phyloP scores from a whole-genome alignment of 208 protist species.

The Crithidia bombi region DNA sequence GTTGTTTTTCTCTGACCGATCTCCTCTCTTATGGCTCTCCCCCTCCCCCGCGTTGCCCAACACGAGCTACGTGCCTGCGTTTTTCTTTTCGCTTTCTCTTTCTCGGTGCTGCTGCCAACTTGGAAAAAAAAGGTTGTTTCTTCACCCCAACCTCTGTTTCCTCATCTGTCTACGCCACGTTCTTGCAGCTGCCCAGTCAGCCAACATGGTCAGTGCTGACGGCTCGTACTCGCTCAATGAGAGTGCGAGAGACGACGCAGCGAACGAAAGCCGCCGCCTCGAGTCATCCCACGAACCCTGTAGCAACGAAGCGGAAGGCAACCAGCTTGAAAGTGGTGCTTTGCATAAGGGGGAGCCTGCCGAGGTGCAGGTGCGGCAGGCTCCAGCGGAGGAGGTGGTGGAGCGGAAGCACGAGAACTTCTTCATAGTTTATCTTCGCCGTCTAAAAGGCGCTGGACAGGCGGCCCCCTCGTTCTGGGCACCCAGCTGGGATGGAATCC shows the following conservation, averaged over 20 bases:
- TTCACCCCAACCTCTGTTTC: no score
- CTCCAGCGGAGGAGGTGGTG: conserved; percentile 21
- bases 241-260: background rate
- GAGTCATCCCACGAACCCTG: background rate
- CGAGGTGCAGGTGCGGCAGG: background rate
- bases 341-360: background rate
- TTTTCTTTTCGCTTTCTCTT: no score
- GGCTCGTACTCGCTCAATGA: conserved; percentile 5
- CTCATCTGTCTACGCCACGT: no score
- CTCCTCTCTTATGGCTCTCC: no score
- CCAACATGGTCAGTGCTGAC: background rate
- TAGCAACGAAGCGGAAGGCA: background rate
- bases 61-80: no score
- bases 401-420: conserved; percentile 17
- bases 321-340: conserved; percentile 1
- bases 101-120: no score
- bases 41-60: no score
- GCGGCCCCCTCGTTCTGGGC: conserved; percentile 39
- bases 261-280: background rate
- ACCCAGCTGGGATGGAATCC: conserved; percentile 43
- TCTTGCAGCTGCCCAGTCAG: no score
- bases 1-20: no score
- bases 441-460: conserved; percentile 49
- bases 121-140: no score
- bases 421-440: conserved; percentile 43